Evolutionary conservation across 2,329 filamentous ascomycete genomes (phyloP).

Genomic region (Sordariomycetes sp.): DNA sequence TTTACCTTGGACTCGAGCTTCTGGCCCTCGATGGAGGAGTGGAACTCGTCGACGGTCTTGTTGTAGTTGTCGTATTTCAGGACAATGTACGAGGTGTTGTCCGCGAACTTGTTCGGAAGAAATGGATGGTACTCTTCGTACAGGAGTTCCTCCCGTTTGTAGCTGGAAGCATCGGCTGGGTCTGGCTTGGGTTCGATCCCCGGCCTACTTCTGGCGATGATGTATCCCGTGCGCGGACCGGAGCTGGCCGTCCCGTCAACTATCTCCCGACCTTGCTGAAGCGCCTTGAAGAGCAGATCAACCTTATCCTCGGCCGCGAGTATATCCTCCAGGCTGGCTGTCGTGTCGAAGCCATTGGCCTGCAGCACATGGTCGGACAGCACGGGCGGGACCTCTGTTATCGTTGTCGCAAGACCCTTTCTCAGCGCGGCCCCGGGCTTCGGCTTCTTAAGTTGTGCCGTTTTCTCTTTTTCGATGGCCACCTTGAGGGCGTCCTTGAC

Average conservation of each 20-base stretch:
- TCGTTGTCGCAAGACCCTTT: constrained; percentile 70
- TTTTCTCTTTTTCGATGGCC: constrained; percentile 41
- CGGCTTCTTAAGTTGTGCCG: constrained; percentile 34
- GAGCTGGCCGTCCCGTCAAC: constrained; percentile 58
- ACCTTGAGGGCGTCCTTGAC: constrained; percentile 59
- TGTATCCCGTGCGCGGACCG: constrained; percentile 67
- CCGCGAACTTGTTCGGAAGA: constrained; percentile 66
- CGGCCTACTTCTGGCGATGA: constrained; percentile 61
- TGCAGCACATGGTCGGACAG: constrained; percentile 79
- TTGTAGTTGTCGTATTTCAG: constrained; percentile 80
- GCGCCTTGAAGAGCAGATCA: constrained; percentile 53
- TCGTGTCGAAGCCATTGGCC: constrained; percentile 57
- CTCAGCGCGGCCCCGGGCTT: constrained; percentile 67
- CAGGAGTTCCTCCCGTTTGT: constrained; percentile 41
- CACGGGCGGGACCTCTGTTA: constrained; percentile 81
- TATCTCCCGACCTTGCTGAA: constrained; percentile 60
- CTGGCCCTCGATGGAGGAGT: constrained; percentile 90
- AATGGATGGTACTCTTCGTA: constrained; percentile 98
- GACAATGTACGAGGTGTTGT: constrained; percentile 54
- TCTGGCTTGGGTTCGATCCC: constrained; percentile 7
- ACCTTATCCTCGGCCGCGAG: constrained; percentile 55
- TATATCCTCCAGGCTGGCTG: constrained; percentile 56
- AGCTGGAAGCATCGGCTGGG: not conserved
- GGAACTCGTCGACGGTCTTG: constrained; percentile 90
- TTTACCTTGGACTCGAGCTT: constrained; percentile 75